phyloP scores from a whole-genome alignment of 768 basidiomycete genomes.

The Termitomyces sp. region DNA sequence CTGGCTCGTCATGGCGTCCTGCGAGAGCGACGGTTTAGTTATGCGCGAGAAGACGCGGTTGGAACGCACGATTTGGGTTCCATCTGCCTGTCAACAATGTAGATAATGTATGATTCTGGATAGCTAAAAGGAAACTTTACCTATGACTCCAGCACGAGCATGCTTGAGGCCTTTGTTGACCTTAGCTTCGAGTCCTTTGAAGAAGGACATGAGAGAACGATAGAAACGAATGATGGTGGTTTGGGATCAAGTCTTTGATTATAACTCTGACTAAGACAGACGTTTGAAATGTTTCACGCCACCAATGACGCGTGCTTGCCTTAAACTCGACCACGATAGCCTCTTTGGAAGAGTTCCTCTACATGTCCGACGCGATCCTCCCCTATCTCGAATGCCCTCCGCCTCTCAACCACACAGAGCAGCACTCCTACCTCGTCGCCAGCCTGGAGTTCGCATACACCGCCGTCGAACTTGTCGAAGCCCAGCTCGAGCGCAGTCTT shows the following conservation, averaged over 20 bases:
- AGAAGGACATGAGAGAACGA: neutral
- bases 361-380: conserved; percentile 10
- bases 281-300: neutral
- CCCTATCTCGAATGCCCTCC: conserved; percentile 9
- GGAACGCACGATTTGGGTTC: conserved; percentile 41
- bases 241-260: too few species aligned
- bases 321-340: conserved; percentile 1
- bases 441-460: conserved; percentile 13
- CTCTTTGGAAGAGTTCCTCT: conserved; percentile 4
- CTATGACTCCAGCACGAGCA: conserved; percentile 34
- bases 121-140: conserved; percentile 7
- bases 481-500: conserved; percentile 9
- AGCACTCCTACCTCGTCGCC: conserved; percentile 9
- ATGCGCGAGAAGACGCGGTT: neutral
- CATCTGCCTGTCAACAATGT: conserved; percentile 25
- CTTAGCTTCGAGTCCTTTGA: conserved; percentile 7
- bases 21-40: neutral
- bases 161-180: conserved; percentile 32
- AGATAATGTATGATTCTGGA: neutral
- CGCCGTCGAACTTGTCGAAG: conserved; percentile 13
- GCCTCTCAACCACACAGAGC: neutral
- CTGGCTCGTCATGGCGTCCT: conserved; percentile 46
- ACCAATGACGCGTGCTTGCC: neutral
- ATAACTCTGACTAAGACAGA: neutral
- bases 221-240: neutral